phyloP scores from a whole-genome alignment of 1,284 basidiomycete genomes.

The Lignosus rhinocerotis region DNA sequence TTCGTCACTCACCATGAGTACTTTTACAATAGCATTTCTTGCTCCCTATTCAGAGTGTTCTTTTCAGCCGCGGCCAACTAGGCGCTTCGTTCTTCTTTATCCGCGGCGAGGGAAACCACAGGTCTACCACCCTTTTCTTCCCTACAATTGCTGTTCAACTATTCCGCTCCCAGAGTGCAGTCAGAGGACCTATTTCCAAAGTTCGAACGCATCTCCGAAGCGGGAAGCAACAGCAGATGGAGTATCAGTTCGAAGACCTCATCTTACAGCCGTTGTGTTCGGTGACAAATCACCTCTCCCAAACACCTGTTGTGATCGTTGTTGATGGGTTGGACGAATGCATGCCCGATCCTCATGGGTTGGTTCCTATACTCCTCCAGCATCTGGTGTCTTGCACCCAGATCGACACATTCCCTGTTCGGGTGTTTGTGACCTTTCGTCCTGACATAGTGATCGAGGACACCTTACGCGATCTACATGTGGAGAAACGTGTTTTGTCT shows the following conservation, averaged over 20 bases:
- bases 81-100: slow-evolving; percentile 16
- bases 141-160: not conserved
- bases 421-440: not conserved
- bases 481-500: not conserved
- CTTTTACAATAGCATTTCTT: not conserved
- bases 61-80: not conserved
- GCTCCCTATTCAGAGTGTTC: not conserved
- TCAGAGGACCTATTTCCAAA: not conserved
- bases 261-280: not conserved
- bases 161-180: not conserved
- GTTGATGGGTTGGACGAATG: slow-evolving; percentile 17
- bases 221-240: slow-evolving; percentile 4
- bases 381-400: not conserved
- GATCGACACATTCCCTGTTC: not conserved
- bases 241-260: slow-evolving; percentile 7
- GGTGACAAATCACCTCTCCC: not conserved
- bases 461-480: not conserved
- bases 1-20: not conserved
- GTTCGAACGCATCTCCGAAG: not conserved
- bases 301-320: slow-evolving; percentile 6
- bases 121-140: not conserved
- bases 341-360: not conserved
- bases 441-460: not conserved
- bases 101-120: not conserved
- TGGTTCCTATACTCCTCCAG: not conserved